Conservation (phyloP, 768 basidiomycete species). For the Rhodotorula graminis region DNA sequence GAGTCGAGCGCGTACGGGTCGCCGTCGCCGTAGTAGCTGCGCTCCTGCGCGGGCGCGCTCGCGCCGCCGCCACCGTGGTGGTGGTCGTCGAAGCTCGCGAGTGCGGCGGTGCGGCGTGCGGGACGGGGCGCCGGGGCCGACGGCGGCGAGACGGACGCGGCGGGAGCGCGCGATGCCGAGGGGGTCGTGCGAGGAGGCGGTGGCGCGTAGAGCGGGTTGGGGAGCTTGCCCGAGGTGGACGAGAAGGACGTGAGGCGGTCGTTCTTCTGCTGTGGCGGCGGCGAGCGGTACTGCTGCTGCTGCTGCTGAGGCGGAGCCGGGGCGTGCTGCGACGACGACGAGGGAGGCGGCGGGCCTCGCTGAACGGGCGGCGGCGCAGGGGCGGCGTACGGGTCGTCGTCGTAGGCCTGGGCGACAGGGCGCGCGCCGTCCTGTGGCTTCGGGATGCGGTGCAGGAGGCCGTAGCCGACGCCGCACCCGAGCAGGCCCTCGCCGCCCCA, state of each 20-base stretch:
- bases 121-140: not conserved
- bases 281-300: not conserved
- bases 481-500: constrained; percentile 96
- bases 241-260: constrained; percentile 14
- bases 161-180: not conserved
- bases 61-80: not conserved
- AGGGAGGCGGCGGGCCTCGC: not conserved
- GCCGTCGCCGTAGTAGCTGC: not conserved
- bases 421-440: constrained; percentile 57
- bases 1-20: not conserved
- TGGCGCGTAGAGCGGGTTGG: constrained; percentile 11
- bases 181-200: constrained; percentile 12
- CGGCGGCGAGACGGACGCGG: not conserved
- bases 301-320: not conserved
- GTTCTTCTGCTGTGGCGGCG: not conserved
- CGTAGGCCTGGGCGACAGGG: not conserved
- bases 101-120: constrained; percentile 8
- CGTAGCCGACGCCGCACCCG: constrained; percentile 91
- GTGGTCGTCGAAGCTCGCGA: not conserved
- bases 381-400: not conserved
- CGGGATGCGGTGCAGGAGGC: constrained; percentile 83
- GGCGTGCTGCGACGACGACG: no score
- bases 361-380: not conserved
- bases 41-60: not conserved
- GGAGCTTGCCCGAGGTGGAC: not conserved